Evolutionary conservation across 1,284 basidiomycete species (phyloP), one percentile per base, ranked within the genome.

Genomic region (Kalmanozyma brasiliensis): DNA sequence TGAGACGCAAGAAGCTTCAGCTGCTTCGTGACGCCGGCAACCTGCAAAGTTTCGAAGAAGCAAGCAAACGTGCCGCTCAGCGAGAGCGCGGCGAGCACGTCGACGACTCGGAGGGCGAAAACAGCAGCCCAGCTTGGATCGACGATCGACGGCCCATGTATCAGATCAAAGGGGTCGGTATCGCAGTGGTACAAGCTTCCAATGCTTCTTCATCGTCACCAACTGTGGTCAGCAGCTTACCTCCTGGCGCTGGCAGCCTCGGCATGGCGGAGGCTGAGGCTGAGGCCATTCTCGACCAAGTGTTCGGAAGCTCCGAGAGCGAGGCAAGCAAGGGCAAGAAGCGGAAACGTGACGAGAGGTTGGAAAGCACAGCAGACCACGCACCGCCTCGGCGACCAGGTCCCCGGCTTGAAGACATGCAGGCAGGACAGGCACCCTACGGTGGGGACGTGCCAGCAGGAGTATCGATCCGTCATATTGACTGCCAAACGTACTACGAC

Each of bases 401-500:
- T 17, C 42, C 55, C 1, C 36, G 32, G 13, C 35, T 59, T 19
- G 62, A 58, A 22, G 26, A 40, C 3, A 56, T 38, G 37, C 23
- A 41, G 23, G n/a, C 44, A 7, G 51, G 36, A 11, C 29, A 20
- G 4, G 16, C 51, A 9, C 43, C 47, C 11, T 51, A 46, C 16
- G 60, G 40, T 9, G 60, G 29, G 8, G 26, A 37, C 8, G 24
- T 63, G 8, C 60, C 60, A 2, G 26, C 14, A 8, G 38, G 51
- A 6, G 30, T 65, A 16, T 9, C 17, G 10, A 37, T 65, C 0
- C 29, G 55, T 4, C 62, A 65, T 17, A 30, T 65, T 13, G 62
- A 65, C 20, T 65, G 62, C 24, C 36, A 53, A n/a, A n/a, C 36
- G 17, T 65, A 45, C 36, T 65, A 65, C 41, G 55, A 65, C 13